Base-by-base conservation (phyloP, 2,329 filamentous ascomycete genomes). In the Pseudocercospora fuligena region DNA sequence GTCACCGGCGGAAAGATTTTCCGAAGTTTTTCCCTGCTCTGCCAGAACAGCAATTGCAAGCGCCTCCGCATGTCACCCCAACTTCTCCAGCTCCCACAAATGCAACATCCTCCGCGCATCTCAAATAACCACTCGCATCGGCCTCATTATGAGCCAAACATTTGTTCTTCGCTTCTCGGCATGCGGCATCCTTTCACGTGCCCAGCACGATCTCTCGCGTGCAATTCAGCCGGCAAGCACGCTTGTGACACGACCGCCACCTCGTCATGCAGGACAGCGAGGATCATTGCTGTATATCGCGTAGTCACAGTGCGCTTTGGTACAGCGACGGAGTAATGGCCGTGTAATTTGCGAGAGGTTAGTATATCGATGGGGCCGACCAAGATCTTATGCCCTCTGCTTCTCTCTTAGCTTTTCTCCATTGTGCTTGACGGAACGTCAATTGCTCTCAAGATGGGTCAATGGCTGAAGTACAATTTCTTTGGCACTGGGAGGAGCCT, bases 401-500 rank as follows among this genome's bases (percentile, higher is more conserved):
- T 43, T 16, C 14, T n/a, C 40, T 43, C 40, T 43, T 43, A 19
- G 40, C 40, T 19, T 19, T 43, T 19, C 40, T 43, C 8, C 8
- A 5, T 3, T 1, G 5, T n/a, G 40, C 31, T 43, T 25, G 7
- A 51, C 47, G 23, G 6, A 14, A 36, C 33, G 33, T 51, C 19
- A 51, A 11, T 4, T 5, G 25, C 51, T 40, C 36, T 16, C n/a
- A 57, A 27, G 9, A 63, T 59, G 51, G 59, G 58, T 60, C 66
- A 62, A 5, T 65, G 69, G 68, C 54, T 63, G 63, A 68, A 75
- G 47, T 61, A 66, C 36, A 75, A 76, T 25, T 36, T 73, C 27
- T 78, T 76, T 47, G 74, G 75, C 11, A 64, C 74, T 11, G 76
- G 76, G 36, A 66, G 67, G 33, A 66, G 63, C 25, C 69, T 77